Evolutionary conservation across 495 filamentous ascomycete species (phyloP), one percentile per base, ranked within the genome.

Genomic region (Aspergillus homomorphus): DNA sequence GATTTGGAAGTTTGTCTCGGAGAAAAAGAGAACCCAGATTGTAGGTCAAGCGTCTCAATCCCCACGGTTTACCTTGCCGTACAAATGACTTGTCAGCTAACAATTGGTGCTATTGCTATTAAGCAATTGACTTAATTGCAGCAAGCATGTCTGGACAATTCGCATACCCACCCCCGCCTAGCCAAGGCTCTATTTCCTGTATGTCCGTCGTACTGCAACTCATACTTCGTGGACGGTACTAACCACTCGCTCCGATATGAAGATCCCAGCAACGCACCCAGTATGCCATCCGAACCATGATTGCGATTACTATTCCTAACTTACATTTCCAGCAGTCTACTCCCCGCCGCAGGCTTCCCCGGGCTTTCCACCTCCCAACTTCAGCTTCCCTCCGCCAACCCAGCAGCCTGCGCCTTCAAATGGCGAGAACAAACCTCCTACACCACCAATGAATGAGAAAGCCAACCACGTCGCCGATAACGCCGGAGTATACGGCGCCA

Each of bases 391-490:
- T 15, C 59, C 55, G 26, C 59, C 59, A 21, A 51, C 59, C 1
- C 38, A 45, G 10, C 46, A 50, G 22, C 45, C 45, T 3, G n/a
- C 26, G 26, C 10, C 5, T 16, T 50, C 46, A 15, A 24, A 50
- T 50, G 46, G 22, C 2, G 46, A 50, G 5, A 50, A 50, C 19
- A 24, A n/a, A 7, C 22, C n/a, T 60, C 68, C 10, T 50, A 61
- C 68, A 52, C 56, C 67, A 50, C 59, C 66, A 54, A 20, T 53
- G 18, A 62, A 43, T 26, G 60, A 62, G 51, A 69, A 64, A 56
- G 46, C 46, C 1, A 61, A 56, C 20, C 67, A 68, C 28, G 66
- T 63, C 50, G 30, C 65, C n/a, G 26, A 62, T 1, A 57, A 46
- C n/a, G 33, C 43, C 3, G 30, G 53, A 30, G 42, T 53, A 18